Evolutionary conservation across 1,284 basidiomycete genomes (phyloP), one percentile per base, ranked within the genome.

Genomic region (Cystobasidium slooffiae): DNA sequence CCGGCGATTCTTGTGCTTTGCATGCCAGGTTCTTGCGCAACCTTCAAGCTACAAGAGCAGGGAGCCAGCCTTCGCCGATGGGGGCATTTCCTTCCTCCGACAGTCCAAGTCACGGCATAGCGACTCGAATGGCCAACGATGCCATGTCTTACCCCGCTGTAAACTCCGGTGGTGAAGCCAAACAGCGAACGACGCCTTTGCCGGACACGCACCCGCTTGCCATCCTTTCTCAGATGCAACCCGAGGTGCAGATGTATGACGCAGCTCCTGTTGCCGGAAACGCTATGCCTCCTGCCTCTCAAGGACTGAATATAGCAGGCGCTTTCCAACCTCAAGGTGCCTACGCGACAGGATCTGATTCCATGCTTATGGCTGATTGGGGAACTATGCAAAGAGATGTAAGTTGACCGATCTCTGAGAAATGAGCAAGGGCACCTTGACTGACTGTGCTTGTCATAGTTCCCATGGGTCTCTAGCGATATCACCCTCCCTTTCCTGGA

Each of bases 351-450:
- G 69, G 69, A 5, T 44, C 7, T 37, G 49, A 66, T 63, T 22
- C 62, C 18, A 66, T 73, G 51, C 63, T 73, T 3, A 73, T 61
- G 63, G 70, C 70, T 9, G 70, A 73, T 51, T 73, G 62, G 52
- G 62, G 47, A 10, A 65, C 70, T 20, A 73, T 73, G 70, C 70
- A 73, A 55, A 65, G 58, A 44, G 70, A 73, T 59, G 70, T 73
- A 12, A 58, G 70, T 66, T 12, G 41, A 31, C 10, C 16, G 2
- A 24, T 20, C 24, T 20, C 6, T 39, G 16, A 1, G 14, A 20
- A 18, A 47, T 7, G 20, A 24, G 24, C 14, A 14, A 20, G 14
- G 24, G 10, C 39, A 9, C n/a, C 20, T 18, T 20, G 56, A 53
- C 59, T 63, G 20, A 41, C 46, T 24, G 41, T 53, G 16, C 44